Conservation (phyloP, 768 basidiomycete genomes). For the Clitopilus passeckerianus region DNA sequence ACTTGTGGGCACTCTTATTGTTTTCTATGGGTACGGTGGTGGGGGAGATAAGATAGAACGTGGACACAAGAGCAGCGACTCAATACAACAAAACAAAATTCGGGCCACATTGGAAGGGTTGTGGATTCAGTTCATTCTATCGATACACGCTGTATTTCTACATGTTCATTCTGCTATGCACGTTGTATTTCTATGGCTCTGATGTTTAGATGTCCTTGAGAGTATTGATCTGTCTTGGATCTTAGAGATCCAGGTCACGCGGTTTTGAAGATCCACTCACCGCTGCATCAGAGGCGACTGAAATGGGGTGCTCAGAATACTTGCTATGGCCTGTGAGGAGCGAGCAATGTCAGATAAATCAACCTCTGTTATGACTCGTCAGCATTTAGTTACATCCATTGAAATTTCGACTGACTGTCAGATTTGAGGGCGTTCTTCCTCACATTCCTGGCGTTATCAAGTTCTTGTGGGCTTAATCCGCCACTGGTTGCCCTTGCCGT, state of each 20-base stretch:
- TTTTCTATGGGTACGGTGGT: too few species aligned
- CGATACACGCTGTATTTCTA: not conserved
- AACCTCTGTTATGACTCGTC: conserved; percentile 21
- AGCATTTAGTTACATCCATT: not conserved
- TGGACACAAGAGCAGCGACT: too few species aligned
- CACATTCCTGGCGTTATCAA: conserved; percentile 57
- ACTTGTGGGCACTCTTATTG: too few species aligned
- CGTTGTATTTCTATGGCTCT: not conserved
- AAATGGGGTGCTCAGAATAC: not conserved
- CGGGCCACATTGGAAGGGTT: not conserved
- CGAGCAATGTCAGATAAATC: conserved; percentile 81
- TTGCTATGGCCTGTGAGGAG: conserved; percentile 65
- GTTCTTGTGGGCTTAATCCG: conserved; percentile 57
- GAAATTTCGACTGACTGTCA: conserved; percentile 30
- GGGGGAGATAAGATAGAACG: too few species aligned
- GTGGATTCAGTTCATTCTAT: not conserved
- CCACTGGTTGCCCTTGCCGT: conserved; percentile 30
- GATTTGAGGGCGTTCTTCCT: conserved; percentile 71
- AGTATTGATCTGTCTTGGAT: not conserved
- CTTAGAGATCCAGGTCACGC: not conserved
- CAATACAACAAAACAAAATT: too few species aligned
- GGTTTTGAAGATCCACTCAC: not conserved
- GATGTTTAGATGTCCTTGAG: not conserved
- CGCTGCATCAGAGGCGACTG: not conserved
- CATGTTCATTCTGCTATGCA: not conserved